Evolutionary conservation across 768 basidiomycete species (phyloP).

Genomic region (Candolleomyces efflorescens): DNA sequence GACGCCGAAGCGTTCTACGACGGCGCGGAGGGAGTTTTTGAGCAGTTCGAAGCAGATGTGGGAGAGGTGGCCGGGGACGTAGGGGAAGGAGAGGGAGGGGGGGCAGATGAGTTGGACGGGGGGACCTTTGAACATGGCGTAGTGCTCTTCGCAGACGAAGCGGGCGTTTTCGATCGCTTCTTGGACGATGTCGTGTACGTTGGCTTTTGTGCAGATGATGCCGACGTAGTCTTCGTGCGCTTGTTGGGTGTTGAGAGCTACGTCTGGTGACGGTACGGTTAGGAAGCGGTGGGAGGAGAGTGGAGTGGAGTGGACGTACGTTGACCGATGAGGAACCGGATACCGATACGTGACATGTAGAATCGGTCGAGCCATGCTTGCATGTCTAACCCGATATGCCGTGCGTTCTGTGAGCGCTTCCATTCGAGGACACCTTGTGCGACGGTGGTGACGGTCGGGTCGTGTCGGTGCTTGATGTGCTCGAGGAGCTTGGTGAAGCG

Average conservation of each 20-base stretch:
- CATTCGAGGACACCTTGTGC: constrained; percentile 93
- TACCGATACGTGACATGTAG: constrained; percentile 93
- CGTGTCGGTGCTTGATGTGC: constrained; percentile 89
- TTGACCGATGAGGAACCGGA: constrained; percentile 95
- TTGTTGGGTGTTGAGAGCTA: constrained; percentile 90
- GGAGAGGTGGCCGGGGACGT: constrained; percentile 94
- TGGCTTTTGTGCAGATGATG: constrained; percentile 94
- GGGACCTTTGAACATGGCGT: constrained; percentile 92
- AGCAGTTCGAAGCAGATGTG: constrained; percentile 97
- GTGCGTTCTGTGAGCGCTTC: constrained; percentile 72
- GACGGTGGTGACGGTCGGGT: constrained; percentile 96
- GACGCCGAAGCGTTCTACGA: constrained; percentile 88
- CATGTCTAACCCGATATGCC: constrained; percentile 77
- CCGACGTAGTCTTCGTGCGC: constrained; percentile 92
- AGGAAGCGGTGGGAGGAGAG: no score
- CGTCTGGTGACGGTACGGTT: no score
- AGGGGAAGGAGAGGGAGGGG: constrained; percentile 78
- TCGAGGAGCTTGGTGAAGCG: constrained; percentile 86
- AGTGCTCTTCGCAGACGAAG: constrained; percentile 93
- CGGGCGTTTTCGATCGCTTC: constrained; percentile 98
- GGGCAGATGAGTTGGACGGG: constrained; percentile 97
- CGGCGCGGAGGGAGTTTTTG: constrained; percentile 96
- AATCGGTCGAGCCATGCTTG: constrained; percentile 97
- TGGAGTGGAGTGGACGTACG: constrained; percentile 51
- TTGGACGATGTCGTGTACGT: constrained; percentile 95